These are phyloP conservation scores for Thyridium curvatum DNA, from an alignment of 2,329 filamentous ascomycete genomes.

Conservation along the genomic window DNA sequence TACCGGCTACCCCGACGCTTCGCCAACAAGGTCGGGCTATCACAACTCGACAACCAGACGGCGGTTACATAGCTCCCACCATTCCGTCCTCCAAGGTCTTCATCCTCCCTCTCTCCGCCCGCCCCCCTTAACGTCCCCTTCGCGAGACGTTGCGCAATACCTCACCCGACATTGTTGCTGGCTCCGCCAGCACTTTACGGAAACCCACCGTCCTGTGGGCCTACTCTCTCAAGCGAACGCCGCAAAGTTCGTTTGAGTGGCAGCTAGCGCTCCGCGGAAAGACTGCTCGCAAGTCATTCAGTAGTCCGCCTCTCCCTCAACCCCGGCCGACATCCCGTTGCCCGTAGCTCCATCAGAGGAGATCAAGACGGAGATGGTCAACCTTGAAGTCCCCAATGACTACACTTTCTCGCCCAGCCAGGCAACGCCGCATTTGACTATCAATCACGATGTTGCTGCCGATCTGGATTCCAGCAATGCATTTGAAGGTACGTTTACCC, in stretches of 20 bases:
- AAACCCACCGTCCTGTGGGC: conserved; percentile 71
- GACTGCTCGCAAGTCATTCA: conserved; percentile 24
- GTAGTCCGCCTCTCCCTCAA: too few species aligned
- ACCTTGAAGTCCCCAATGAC: conserved; percentile 70
- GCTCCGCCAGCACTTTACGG: conserved; percentile 72
- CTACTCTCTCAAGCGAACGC: conserved; percentile 95
- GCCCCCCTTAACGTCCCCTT: conserved; percentile 85
- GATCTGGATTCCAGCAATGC: conserved; percentile 93
- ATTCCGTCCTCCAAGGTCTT: conserved; percentile 84
- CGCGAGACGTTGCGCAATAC: conserved; percentile 53
- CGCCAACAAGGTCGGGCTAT: conserved; percentile 75
- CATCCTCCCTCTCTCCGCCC: conserved; percentile 73
- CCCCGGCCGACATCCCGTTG: not conserved
- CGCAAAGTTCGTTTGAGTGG: conserved; percentile 94
- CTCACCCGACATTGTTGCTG: conserved; percentile 59
- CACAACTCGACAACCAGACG: conserved; percentile 38
- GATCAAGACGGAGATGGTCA: conserved; percentile 66
- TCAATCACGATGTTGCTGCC: conserved; percentile 90
- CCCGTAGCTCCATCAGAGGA: too few species aligned
- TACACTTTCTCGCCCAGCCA: conserved; percentile 78
- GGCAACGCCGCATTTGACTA: conserved; percentile 84
- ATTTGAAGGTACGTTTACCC: conserved; percentile 66
- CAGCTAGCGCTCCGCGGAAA: conserved; percentile 94
- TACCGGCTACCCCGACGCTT: conserved; percentile 85
- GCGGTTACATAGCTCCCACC: conserved; percentile 61